A percentile compares a stretch with the other conserved stretches of the same genome.
These are phyloP conservation scores for Hirschioporus abietinus DNA, from an alignment of 768 basidiomycete species.

Conservation along the genomic window DNA sequence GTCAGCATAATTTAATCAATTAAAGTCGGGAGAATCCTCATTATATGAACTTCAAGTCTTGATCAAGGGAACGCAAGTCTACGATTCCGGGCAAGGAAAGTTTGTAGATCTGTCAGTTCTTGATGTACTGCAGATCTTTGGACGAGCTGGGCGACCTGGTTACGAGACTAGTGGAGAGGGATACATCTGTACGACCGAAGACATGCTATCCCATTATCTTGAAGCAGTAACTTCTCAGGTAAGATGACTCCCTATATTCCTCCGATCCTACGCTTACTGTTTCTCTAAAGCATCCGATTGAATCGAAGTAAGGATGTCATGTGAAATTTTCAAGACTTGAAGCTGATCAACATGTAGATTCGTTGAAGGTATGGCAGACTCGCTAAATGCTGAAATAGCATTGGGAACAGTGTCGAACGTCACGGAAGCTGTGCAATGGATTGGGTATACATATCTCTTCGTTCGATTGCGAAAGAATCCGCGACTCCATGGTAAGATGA, in stretches of 20 bases:
- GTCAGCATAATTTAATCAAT: slow-evolving; percentile 33
- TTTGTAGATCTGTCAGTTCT: slow-evolving; percentile 92
- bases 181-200: slow-evolving; percentile 92
- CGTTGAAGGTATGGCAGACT: slow-evolving; percentile 76
- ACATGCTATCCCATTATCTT: slow-evolving; percentile 89
- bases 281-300: slow-evolving; percentile 74
- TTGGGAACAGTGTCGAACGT: slow-evolving; percentile 90
- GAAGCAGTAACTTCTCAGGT: slow-evolving; percentile 86
- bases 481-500: slow-evolving; percentile 63
- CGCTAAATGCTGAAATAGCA: slow-evolving; percentile 92
- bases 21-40: slow-evolving; percentile 10
- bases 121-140: slow-evolving; percentile 97
- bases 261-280: slow-evolving; percentile 5
- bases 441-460: slow-evolving; percentile 95
- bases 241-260: slow-evolving; percentile 15
- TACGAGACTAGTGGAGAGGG: slow-evolving; percentile 92
- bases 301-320: slow-evolving; percentile 68
- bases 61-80: slow-evolving; percentile 97
- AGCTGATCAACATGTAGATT: slow-evolving; percentile 40
- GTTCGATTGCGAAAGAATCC: slow-evolving; percentile 94
- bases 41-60: slow-evolving; percentile 46
- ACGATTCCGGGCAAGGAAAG: slow-evolving; percentile 83
- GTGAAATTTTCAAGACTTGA: neutral
- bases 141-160: slow-evolving; percentile 87
- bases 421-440: slow-evolving; percentile 85